Evolutionary conservation across 805 yeast species (phyloP), one percentile per base, ranked within the genome.

Genomic region (Crinitomyces ghanaensis): DNA sequence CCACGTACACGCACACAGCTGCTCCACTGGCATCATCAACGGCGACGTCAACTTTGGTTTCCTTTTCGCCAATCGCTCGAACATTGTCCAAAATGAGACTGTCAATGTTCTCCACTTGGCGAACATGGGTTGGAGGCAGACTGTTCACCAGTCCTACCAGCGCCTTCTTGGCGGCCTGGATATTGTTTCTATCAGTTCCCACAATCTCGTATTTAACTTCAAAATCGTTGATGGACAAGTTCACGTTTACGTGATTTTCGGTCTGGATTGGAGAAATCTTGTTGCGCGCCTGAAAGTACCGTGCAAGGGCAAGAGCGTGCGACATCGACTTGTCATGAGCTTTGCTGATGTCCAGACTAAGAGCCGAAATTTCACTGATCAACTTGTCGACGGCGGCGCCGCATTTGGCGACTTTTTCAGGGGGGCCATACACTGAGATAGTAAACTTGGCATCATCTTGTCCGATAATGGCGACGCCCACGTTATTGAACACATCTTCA

Each of bases 301-400:
- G 66, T 27, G 84, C 77, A 37, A 91, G 64, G 26, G 74, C 68
- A 40, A 72, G 71, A 6, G 94, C 95, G 49, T 91, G 97, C 12
- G 62, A 54, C 34, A 71, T 51, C 50, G 82, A 72, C 43, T 80
- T 82, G 49, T 84, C 81, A 54, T 91, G 96, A 19, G 97, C 94
- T 56, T 72, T 77, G 7, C 93, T 74, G 55, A 91, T 76, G 48
- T 85, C 94, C 50, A 91, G 65, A 22, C 73, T 59, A 43, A 76
- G 84, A 26, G 77, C 71, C 36, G 66, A 62, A 51, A 66, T 73
- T 35, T 70, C 65, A 30, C 74, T 62, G 21, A 91, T 70, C 26
- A 72, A 63, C 31, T 65, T 53, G 54, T 75, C 70, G 11, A 88
- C 82, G 38, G 58, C 60, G 19, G 63, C 63, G 40, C 77, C 63